Percentiles rank a stretch among this genome's conserved stretches.
Conservation (phyloP, 2,329 filamentous ascomycete species). For the Peltaster fructicola region DNA sequence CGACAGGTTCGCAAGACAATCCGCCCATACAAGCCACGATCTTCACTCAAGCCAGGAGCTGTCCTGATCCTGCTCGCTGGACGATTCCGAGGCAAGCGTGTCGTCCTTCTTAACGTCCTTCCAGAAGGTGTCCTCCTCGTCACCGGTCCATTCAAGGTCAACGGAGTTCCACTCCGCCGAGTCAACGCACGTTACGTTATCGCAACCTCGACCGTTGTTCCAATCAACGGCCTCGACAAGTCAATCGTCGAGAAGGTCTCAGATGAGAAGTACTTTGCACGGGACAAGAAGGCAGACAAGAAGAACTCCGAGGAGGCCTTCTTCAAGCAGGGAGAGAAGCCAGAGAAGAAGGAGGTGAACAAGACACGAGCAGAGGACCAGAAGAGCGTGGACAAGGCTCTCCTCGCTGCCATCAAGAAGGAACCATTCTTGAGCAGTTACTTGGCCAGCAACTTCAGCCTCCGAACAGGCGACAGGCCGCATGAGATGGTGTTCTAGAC, state of each 20-base stretch:
- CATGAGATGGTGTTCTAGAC: constrained; percentile 99
- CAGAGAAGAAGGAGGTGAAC: constrained; percentile 93
- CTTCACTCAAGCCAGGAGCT: constrained; percentile 82
- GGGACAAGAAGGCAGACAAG: constrained; percentile 91
- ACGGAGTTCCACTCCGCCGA: constrained; percentile 90
- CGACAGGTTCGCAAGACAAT: constrained; percentile 81
- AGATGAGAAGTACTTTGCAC: constrained; percentile 77
- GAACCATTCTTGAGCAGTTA: constrained; percentile 86
- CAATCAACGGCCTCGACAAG: constrained; percentile 65
- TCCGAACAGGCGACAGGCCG: constrained; percentile 98
- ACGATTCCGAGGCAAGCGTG: constrained; percentile 99
- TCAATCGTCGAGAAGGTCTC: constrained; percentile 61
- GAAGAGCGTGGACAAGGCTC: constrained; percentile 94
- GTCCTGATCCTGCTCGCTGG: constrained; percentile 98
- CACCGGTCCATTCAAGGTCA: constrained; percentile 99
- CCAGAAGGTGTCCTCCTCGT: constrained; percentile 96
- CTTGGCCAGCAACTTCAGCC: constrained; percentile 89
- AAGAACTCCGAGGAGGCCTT: constrained; percentile 82
- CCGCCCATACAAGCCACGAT: constrained; percentile 71
- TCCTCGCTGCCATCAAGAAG: constrained; percentile 96
- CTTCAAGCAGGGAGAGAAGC: constrained; percentile 98
- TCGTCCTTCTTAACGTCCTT: constrained; percentile 95
- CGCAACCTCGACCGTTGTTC: constrained; percentile 71
- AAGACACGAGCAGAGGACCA: constrained; percentile 90
- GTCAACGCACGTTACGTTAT: constrained; percentile 91